Conservation (phyloP, 2,329 filamentous ascomycete genomes). For the Falciphora oryzae region DNA sequence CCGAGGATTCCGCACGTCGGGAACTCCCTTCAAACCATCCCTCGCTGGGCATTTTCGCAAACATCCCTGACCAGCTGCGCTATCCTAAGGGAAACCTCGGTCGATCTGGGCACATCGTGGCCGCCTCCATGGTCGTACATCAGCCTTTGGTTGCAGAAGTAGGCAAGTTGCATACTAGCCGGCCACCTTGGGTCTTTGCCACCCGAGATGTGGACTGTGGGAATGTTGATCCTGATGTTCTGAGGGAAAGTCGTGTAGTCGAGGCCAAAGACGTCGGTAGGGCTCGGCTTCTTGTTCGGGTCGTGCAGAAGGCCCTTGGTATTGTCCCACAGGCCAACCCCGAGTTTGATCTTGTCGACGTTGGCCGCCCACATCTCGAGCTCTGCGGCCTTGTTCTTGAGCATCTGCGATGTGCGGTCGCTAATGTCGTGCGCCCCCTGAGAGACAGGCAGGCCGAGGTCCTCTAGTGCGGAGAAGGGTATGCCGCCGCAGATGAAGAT, state of each 20-base stretch:
- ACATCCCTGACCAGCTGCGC: constrained; percentile 24
- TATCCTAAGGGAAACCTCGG: constrained; percentile 25
- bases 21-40: background rate
- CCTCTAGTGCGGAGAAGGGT: constrained; percentile 27
- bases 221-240: constrained; percentile 27
- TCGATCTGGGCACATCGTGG: constrained; percentile 32
- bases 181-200: constrained; percentile 31
- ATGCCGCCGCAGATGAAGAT: constrained; percentile 35
- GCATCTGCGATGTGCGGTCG: constrained; percentile 19
- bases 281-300: constrained; percentile 19
- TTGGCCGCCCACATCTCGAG: constrained; percentile 22
- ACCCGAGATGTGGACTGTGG: constrained; percentile 31
- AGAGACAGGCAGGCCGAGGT: constrained; percentile 29
- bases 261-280: constrained; percentile 27
- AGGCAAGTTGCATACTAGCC: constrained; percentile 28
- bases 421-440: constrained; percentile 25
- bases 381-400: constrained; percentile 21
- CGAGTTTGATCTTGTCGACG: constrained; percentile 21
- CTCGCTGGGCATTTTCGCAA: background rate
- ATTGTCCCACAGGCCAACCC: constrained; percentile 29
- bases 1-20: background rate
- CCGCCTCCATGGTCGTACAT: constrained; percentile 32
- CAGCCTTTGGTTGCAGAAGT: constrained; percentile 25
- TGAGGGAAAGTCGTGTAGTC: constrained; percentile 26
- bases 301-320: constrained; percentile 26